These are phyloP conservation scores for Chalara sp. DNA, from an alignment of 2,329 filamentous ascomycete genomes.

Conservation along the genomic window DNA sequence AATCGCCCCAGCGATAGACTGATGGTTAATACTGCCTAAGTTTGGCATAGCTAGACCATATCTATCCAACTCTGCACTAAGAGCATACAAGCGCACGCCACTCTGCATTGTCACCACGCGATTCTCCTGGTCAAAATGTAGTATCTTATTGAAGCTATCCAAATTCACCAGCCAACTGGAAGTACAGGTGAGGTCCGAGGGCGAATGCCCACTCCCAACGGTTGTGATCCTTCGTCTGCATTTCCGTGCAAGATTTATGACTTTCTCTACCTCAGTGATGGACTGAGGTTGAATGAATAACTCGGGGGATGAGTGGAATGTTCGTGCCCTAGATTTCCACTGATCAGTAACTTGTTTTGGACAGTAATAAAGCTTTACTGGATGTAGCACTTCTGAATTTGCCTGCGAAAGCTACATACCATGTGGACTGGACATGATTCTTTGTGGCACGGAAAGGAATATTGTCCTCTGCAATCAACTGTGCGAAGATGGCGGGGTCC, in stretches of 20 bases:
- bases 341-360: too few relatives aligned
- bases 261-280: conserved; percentile 74
- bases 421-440: conserved; percentile 78
- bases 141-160: conserved; percentile 69
- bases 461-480: conserved; percentile 50
- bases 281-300: conserved; percentile 83
- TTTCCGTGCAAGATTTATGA: conserved; percentile 70
- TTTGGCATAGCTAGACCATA: conserved; percentile 82
- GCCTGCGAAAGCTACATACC: conserved; percentile 35
- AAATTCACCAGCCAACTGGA: conserved; percentile 93
- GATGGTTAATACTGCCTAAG: conserved; percentile 88
- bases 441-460: conserved; percentile 71
- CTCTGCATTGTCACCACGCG: conserved; percentile 71
- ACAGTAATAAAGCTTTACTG: too few relatives aligned
- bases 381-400: too few relatives aligned
- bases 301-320: conserved; percentile 83
- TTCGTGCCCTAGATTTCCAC: conserved; percentile 50
- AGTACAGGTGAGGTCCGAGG: conserved; percentile 85
- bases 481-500: conserved; percentile 41
- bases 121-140: conserved; percentile 60
- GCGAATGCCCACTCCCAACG: conserved; percentile 88
- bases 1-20: conserved; percentile 88
- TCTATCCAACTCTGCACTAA: conserved; percentile 68
- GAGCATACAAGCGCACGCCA: conserved; percentile 74
- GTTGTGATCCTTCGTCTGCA: conserved; percentile 78